Evolutionary conservation across 148 eudicot species (phyloP), one percentile per base, ranked within the genome.

Genomic region (Rhododendron mucronatum): DNA sequence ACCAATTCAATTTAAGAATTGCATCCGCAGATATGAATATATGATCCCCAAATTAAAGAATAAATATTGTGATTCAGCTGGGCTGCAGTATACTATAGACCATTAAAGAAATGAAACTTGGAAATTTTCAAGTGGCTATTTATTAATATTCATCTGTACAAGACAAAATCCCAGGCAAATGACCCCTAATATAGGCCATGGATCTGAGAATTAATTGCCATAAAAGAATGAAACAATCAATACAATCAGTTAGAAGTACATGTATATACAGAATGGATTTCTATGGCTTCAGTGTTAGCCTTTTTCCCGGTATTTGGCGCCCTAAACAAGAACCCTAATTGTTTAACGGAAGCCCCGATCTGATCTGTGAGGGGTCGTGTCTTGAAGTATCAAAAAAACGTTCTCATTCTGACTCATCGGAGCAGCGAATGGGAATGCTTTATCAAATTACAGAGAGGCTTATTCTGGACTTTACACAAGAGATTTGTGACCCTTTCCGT

Each of bases 401-500:
- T 5, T 75, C 35, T 67, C n/a, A n/a, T 83, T 48, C 63, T 35
- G 47, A 23, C 50, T 89, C 86, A 94, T 87, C 93, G 86, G 26
- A 93, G 89, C 75, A 93, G 44, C 13, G 95, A 91, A 41, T 91
- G 95, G 28, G 99, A 96, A 90, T 95, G 97, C 85, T 87, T 95
- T 35, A 96, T 90, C 61, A 96, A 85, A 87, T 82, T 91, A 88
- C 89, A 88, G 78, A 96, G 88, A 81, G 98, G 93, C 78, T 85
- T 93, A 80, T 85, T 92, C 84, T 87, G 92, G 4, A 93, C 91
- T 80, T 82, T 90, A 61, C 89, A 89, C 81, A 91, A 73, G 45
- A 93, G 47, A 50, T 80, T 90, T 86, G 89, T 90, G 91, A 95
- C 89, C 50, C 93, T 88, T 67, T 93, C 92, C 55, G 97, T 95